phyloP scores from a whole-genome alignment of 2,329 filamentous ascomycete species.

The Pseudocercospora musae region DNA sequence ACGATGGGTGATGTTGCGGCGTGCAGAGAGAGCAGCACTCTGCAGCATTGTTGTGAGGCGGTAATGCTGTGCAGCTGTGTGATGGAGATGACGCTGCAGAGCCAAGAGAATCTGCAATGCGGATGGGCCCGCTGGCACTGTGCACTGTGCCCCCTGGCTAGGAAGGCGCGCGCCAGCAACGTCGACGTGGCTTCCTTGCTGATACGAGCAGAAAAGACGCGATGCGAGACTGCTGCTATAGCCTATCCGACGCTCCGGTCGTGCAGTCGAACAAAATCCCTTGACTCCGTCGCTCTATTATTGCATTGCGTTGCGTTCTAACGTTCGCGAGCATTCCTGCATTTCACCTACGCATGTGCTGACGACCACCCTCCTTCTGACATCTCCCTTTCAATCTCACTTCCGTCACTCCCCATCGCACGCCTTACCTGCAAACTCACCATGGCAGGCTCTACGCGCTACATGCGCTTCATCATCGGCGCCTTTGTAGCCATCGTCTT shows the following conservation, averaged over 20 bases:
- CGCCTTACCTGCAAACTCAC: slow-evolving; percentile 25
- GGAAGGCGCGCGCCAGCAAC: background rate
- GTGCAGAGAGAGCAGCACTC: background rate
- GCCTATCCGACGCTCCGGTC: no score
- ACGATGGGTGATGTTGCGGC: background rate
- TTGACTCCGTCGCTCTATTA: background rate
- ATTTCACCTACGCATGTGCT: slow-evolving; percentile 1
- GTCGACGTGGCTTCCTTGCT: background rate
- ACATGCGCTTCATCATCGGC: slow-evolving; percentile 70
- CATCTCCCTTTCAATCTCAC: background rate
- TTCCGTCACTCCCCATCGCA: background rate
- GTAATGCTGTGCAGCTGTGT: background rate
- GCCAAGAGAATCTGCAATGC: background rate
- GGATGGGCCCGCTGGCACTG: background rate
- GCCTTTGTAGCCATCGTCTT: slow-evolving; percentile 77
- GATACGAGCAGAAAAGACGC: background rate
- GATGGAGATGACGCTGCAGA: background rate
- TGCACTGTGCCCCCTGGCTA: background rate
- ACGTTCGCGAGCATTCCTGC: no score
- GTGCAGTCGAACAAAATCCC: background rate
- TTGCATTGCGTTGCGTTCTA: no score
- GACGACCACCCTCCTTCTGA: background rate
- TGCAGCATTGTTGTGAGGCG: background rate
- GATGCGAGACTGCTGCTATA: no score
- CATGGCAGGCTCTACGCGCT: slow-evolving; percentile 70